Evolutionary conservation across 352 stramenopile genomes (phyloP).

Genomic region (Thraustochytrium sp.): DNA sequence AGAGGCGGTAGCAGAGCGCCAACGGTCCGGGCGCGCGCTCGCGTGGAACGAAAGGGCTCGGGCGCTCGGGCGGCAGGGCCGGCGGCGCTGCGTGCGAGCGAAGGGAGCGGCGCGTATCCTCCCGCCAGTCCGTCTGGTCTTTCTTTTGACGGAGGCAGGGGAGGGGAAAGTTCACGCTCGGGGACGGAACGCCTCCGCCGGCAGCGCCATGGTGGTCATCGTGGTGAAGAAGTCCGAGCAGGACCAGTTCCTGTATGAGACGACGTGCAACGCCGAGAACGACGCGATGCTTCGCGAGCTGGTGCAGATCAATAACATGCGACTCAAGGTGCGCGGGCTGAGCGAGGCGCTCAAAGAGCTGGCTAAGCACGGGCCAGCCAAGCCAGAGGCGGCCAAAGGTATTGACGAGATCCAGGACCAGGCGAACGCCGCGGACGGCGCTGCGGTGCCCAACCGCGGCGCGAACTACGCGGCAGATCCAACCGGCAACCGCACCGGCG

Average conservation of each 20-base stretch:
- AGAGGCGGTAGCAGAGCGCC: too few species aligned
- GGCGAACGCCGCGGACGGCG: background rate
- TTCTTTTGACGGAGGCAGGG: too few species aligned
- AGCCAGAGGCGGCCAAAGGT: conserved; percentile 69
- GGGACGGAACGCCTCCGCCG: too few species aligned
- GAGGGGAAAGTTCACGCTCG: too few species aligned
- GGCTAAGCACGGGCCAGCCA: conserved; percentile 71
- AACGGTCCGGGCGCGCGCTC: too few species aligned
- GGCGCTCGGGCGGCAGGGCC: too few species aligned
- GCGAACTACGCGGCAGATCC: conserved; percentile 5
- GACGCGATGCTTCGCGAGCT: conserved; percentile 74
- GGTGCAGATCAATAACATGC: conserved; percentile 47
- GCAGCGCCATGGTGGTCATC: conserved; percentile 84
- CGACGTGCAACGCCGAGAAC: conserved; percentile 64
- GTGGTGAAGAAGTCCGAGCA: conserved; percentile 75
- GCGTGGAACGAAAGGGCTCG: too few species aligned
- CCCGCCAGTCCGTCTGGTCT: too few species aligned
- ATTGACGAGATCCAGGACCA: conserved; percentile 64
- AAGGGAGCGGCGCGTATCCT: too few species aligned
- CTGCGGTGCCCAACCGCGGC: background rate
- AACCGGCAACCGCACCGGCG: conserved; percentile 38
- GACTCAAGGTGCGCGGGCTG: conserved; percentile 59
- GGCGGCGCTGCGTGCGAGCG: too few species aligned
- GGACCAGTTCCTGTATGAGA: conserved; percentile 83
- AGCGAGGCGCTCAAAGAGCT: conserved; percentile 68